Evolutionary conservation across 2,329 filamentous ascomycete genomes (phyloP), one percentile per base, ranked within the genome.

Genomic region (Ascochyta lentis): DNA sequence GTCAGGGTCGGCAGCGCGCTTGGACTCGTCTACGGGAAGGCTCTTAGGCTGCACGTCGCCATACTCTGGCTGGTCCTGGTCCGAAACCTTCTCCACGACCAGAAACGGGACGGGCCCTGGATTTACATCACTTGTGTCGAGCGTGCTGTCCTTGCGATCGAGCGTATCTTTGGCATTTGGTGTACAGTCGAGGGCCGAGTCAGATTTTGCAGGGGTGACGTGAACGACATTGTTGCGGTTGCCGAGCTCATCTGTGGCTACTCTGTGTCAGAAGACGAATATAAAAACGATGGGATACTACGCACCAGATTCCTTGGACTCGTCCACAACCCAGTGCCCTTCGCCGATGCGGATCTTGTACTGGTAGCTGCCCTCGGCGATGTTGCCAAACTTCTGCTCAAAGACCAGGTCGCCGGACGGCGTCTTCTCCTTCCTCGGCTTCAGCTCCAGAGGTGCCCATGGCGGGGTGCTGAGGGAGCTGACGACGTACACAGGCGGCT

Each of bases 321-420:
- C 86, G 63, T 92, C 85, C 41, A 90, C 73, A 23, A 86, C 79
- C 85, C 86, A 90, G 60, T 90, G 83, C 43, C 84, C 85, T 19
- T 80, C 72, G 9, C 88, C 89, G 33, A 89, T 78, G 27, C 88
- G 83, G 64, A 92, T 89, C 74, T 91, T 92, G 81, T 92, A 93
- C 66, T 90, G 86, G 61, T 91, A 85, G 54, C 85, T 82, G 42
- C 84, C 81, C 22, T 83, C 83, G 22, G 83, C 78, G 16, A 84
- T 78, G 7, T 84, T 79, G 33, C 80, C 71, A 40, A 91, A 79
- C 1, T 80, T 74, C 54, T 85, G 85, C 39, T 75, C 79, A 69
- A 90, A 92, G 12, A 81, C 69, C 54, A 85, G 77, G 49, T 87
- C 70, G n/a, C 82, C 83, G 33, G 82, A 76, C 4, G 80, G 75